Conservation (phyloP, 2,329 filamentous ascomycete species). For the Neofusicoccum ribis region DNA sequence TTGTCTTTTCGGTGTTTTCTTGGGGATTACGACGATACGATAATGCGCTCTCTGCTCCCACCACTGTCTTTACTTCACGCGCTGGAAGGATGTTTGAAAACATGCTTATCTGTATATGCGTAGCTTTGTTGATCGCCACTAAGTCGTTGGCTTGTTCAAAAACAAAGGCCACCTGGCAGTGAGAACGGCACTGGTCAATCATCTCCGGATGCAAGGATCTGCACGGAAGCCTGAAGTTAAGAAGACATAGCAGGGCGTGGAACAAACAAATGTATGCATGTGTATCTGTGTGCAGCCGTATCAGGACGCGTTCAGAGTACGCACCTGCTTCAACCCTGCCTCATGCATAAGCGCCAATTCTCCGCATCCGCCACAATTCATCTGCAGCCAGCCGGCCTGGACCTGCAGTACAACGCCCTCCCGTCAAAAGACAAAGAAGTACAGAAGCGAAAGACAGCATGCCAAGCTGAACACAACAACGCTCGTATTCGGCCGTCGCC, state of each 20-base stretch:
- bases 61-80: no score
- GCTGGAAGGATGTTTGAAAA: no score
- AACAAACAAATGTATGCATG: not conserved
- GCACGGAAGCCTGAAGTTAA: no score
- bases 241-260: not conserved
- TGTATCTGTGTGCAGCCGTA: not conserved
- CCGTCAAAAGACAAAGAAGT: conserved; percentile 5
- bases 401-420: no score
- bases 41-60: not conserved
- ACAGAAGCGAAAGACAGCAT: conserved; percentile 5
- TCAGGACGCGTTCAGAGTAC: not conserved
- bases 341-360: not conserved
- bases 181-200: no score
- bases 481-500: not conserved
- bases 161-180: no score
- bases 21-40: not conserved
- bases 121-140: no score
- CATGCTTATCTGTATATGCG: no score
- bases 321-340: not conserved
- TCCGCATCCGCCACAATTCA: not conserved
- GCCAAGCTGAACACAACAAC: not conserved
- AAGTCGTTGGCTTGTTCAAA: no score
- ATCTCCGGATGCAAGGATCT: no score
- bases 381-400: not conserved
- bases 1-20: not conserved